Conservation (phyloP, 2,329 filamentous ascomycete species). For the Neophaeococcomyces mojaviensis region DNA sequence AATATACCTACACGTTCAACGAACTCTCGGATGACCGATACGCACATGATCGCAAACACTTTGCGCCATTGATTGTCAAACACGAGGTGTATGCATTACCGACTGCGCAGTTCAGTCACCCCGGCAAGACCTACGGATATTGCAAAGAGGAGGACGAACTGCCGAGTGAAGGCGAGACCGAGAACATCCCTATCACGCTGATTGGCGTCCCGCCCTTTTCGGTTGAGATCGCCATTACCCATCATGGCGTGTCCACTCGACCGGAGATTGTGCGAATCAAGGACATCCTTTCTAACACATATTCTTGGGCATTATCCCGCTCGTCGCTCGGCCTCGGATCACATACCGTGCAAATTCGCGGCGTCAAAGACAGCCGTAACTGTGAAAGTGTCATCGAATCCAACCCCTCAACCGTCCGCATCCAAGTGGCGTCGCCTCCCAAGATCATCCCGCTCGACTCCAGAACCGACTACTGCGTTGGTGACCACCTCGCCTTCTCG, state of each 20-base stretch:
- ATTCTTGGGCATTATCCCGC: constrained; percentile 77
- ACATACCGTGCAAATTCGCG: constrained; percentile 80
- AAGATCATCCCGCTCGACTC: constrained; percentile 82
- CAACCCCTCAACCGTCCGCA: constrained; percentile 69
- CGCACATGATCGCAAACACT: constrained; percentile 59
- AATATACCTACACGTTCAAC: constrained; percentile 79
- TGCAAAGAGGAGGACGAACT: constrained; percentile 56
- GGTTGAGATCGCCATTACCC: constrained; percentile 86
- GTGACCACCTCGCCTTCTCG: constrained; percentile 86
- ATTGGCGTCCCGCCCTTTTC: constrained; percentile 81
- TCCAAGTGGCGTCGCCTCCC: constrained; percentile 87
- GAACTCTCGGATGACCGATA: constrained; percentile 82
- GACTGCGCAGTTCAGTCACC: constrained; percentile 70
- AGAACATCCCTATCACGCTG: constrained; percentile 78
- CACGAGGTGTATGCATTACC: constrained; percentile 82
- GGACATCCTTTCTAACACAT: constrained; percentile 65
- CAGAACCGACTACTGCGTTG: constrained; percentile 84
- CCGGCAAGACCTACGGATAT: constrained; percentile 90
- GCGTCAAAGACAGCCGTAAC: constrained; percentile 77
- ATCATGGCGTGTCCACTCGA: constrained; percentile 64
- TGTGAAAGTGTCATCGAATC: constrained; percentile 72
- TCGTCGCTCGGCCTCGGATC: constrained; percentile 79
- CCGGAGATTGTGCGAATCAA: constrained; percentile 76
- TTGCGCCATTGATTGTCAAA: constrained; percentile 61
- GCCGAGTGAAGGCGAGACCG: constrained; percentile 61